Base-by-base conservation (phyloP, 495 filamentous ascomycete genomes). In the Extremus antarcticus region DNA sequence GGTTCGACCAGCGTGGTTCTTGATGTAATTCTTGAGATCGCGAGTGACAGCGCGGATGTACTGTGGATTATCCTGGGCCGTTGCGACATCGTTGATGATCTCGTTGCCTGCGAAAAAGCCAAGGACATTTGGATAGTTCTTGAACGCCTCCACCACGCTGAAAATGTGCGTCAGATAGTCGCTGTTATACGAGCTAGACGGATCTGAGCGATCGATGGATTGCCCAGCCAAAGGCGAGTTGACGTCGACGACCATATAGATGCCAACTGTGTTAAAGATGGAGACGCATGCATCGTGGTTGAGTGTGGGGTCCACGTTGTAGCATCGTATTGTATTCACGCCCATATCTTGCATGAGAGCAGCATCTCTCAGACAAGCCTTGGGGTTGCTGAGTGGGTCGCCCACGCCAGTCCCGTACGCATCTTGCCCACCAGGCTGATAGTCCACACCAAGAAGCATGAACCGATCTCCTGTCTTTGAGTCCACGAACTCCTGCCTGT, bases 81-180 rank as follows among this genome's bases (percentile, higher is more conserved):
- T 81, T 39, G 65, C 58, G 10, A 74, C 71, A 65, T 87, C 76
- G 60, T 94, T 86, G 68, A 96, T 90, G 50, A 95, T 85, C 71
- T 97, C 91, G 70, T 97, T 97, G 47, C 87, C 91, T 38, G 87
- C 79, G 69, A 96, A 94, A 78, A 95, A 95, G 48, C 78, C 85
- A n/a, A 95, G 74, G 1, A 83, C 81, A 71, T 97, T 97, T 57
- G 88, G 87, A 70, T 87, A 97, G 68, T 78, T 77, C 74, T 90
- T 91, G 83, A 97, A 97, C 25, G 85, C 86, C 74, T 97, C 91
- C 24, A 96, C 87, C 40, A 97, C 77, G 63, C 82, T 83, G 69
- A 95, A 96, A 56, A 88, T 87, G 63, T 89, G 83, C 61, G 82
- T 78, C 56, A 94, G 78, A 68, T 97, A 97, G 29, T 65, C 70